Evolutionary conservation across 2,329 filamentous ascomycete genomes (phyloP), one percentile per base, ranked within the genome.

Genomic region (Dryadomyces sulphureus): DNA sequence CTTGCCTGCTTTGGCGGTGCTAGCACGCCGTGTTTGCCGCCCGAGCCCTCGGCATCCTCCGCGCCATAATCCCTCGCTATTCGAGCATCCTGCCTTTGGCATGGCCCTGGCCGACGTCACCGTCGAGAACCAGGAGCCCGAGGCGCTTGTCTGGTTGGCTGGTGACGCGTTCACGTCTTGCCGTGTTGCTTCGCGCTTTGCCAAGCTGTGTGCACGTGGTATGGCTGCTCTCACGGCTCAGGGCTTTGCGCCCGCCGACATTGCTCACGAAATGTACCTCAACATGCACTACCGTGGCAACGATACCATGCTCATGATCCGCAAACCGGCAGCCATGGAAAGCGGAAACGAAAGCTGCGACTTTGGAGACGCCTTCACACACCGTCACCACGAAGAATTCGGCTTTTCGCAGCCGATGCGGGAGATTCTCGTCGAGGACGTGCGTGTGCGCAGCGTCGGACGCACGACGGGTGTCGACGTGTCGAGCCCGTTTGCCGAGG

Each of bases 201-300:
- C n/a, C n/a, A n/a, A 38, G 16, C 19, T 41, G 9, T 11, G 8
- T 5, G 19, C 17, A 2, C 27, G 30, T 3, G 12, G 12, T 12
- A 27, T 24, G 25, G 30, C 25, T 25, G 27, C 14, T 4, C 20
- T 36, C 16, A 20, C 25, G 24, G 22, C 35, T 17, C 17, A 45
- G 21, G 17, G 12, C 20, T 21, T 30, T 21, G 22, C 22, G 6
- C 16, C 94, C 19, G 71, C 79, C 0, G 63, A 72, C 24, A 60
- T 75, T 50, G 79, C 83, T 59, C 84, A 94, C 20, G 71, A 35
- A 9, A 2, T 93, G 57, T 95, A 94, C 56, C 74, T 95, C 47
- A 94, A 94, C 58, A 88, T 95, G 80, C 72, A 88, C 48, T 94
- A 94, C 56, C 75, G 85, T 24, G 88, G 88, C 7, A 94, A 87